These are phyloP conservation scores for Lactarius tabidus DNA, from an alignment of 768 basidiomycete genomes.

Conservation along the genomic window DNA sequence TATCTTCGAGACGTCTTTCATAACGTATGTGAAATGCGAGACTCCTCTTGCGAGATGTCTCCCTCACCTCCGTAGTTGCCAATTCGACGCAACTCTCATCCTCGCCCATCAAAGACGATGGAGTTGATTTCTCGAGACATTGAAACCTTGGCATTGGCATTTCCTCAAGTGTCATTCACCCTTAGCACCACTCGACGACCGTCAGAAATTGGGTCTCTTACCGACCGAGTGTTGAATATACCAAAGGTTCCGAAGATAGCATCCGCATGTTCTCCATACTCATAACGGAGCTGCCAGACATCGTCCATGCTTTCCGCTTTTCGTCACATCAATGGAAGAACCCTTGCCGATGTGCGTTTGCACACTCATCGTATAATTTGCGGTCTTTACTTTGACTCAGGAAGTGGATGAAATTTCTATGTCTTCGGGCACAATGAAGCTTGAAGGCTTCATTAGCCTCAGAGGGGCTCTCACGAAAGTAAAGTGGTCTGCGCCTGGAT, in stretches of 20 bases:
- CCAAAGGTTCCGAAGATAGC: slow-evolving; percentile 49
- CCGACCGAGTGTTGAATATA: slow-evolving; percentile 52
- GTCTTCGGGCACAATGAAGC: slow-evolving; percentile 44
- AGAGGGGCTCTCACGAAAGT: slow-evolving; percentile 71
- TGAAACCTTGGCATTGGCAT: slow-evolving; percentile 69
- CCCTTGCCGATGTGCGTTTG: slow-evolving; percentile 58
- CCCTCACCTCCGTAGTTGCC: slow-evolving; percentile 53
- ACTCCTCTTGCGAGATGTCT: slow-evolving; percentile 2
- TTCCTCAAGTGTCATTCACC: slow-evolving; percentile 64
- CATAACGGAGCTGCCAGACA: slow-evolving; percentile 42
- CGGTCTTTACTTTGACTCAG: slow-evolving; percentile 37
- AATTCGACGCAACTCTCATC: slow-evolving; percentile 71
- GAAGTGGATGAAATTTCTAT: slow-evolving; percentile 62
- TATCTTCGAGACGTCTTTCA: slow-evolving; percentile 87
- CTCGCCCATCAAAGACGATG: slow-evolving; percentile 52
- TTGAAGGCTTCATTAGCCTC: slow-evolving; percentile 84
- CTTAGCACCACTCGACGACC: slow-evolving; percentile 51
- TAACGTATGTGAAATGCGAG: slow-evolving; percentile 50
- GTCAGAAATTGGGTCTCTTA: slow-evolving; percentile 36
- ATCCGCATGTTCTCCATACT: background rate
- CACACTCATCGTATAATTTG: background rate
- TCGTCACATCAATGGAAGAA: slow-evolving; percentile 67
- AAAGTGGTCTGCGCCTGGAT: slow-evolving; percentile 30
- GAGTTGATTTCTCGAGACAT: slow-evolving; percentile 68
- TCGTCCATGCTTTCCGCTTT: slow-evolving; percentile 62